phyloP scores from a whole-genome alignment of 208 protist species.

The Balamuthia mandrillaris region DNA sequence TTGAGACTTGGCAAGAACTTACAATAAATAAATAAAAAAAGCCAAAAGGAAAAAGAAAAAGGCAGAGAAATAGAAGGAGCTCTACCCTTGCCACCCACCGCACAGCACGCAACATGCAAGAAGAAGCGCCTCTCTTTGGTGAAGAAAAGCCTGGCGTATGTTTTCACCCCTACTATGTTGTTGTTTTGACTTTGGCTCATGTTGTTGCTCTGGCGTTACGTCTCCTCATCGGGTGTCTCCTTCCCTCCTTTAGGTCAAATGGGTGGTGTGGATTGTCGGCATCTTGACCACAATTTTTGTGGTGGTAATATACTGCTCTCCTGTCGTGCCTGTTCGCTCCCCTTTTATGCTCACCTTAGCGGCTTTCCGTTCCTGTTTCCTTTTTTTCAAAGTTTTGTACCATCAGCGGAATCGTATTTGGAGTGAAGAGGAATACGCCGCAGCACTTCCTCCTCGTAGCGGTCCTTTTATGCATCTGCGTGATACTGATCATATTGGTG shows the following conservation, averaged over 20 bases:
- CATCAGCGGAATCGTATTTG: neutral
- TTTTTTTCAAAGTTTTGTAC: neutral
- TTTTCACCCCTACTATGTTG: neutral
- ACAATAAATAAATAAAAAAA: neutral
- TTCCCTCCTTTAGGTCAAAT: neutral
- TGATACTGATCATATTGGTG: neutral
- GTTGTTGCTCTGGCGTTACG: neutral
- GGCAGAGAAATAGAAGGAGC: no score
- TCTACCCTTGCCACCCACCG: no score
- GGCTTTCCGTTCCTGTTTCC: neutral
- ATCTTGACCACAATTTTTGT: neutral
- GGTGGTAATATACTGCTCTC: neutral
- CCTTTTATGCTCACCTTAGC: neutral
- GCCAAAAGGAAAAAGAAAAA: neutral
- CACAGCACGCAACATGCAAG: no score
- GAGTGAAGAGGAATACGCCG: neutral
- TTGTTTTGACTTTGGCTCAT: neutral
- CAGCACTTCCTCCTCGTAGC: constrained; percentile 10
- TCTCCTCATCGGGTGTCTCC: neutral
- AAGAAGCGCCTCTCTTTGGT: constrained; percentile 11
- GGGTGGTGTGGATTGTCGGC: neutral
- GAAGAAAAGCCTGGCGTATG: neutral
- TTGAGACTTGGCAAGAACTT: neutral
- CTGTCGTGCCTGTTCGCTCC: neutral
- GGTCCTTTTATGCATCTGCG: neutral